phyloP scores from a whole-genome alignment of 768 basidiomycete species.

The Boletus eberwhitei region DNA sequence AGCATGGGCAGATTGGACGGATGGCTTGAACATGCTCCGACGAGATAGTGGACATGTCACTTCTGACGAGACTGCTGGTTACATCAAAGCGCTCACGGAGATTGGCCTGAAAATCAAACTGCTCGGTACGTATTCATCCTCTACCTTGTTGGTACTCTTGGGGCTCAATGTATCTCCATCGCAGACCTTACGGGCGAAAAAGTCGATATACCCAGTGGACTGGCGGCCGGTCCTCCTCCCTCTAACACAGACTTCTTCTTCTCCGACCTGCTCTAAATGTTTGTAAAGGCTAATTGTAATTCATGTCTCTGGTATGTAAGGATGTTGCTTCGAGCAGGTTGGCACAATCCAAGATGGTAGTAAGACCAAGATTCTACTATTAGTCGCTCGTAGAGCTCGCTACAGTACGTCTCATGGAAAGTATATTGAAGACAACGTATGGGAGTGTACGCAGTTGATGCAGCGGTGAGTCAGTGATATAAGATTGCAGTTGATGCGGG shows the following conservation, averaged over 20 bases:
- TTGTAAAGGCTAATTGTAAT: constrained; percentile 11
- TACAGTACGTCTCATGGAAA: constrained; percentile 21
- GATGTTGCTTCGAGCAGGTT: not conserved
- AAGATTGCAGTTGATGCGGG: constrained; percentile 29
- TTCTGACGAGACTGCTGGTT: constrained; percentile 81
- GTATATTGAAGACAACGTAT: constrained; percentile 13
- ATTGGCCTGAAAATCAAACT: constrained; percentile 91
- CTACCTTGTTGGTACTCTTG: not conserved
- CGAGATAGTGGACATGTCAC: constrained; percentile 79
- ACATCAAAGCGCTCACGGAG: constrained; percentile 84
- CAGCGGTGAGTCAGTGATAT: constrained; percentile 31
- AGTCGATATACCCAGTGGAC: constrained; percentile 82
- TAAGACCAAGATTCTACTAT: constrained; percentile 17
- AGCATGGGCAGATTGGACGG: constrained; percentile 92
- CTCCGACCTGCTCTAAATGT: constrained; percentile 50
- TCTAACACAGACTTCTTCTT: constrained; percentile 83
- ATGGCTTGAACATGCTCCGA: constrained; percentile 85
- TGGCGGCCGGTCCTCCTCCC: constrained; percentile 76
- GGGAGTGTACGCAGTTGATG: constrained; percentile 57
- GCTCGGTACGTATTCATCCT: constrained; percentile 51
- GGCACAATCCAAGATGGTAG: constrained; percentile 2
- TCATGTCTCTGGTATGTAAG: not conserved
- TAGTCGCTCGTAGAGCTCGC: constrained; percentile 22
- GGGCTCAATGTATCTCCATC: not conserved
- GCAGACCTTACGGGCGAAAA: constrained; percentile 84